Conservation (phyloP, 257 asterid genomes). For the Forsythia viridissima region DNA sequence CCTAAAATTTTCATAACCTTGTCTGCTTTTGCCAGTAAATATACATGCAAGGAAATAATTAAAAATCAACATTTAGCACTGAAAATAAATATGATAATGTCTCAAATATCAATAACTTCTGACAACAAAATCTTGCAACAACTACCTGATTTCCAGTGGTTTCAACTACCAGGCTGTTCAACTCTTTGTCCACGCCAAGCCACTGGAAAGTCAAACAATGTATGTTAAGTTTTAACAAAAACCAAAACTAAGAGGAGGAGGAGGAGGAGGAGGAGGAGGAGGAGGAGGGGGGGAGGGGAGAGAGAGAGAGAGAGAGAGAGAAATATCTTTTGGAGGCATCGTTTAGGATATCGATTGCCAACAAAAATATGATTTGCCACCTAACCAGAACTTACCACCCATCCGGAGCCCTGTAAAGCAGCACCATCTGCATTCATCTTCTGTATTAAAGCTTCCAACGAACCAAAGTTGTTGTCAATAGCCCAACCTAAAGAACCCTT, state of each 20-base stretch:
- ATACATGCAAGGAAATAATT: neutral
- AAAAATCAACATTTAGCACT: constrained; percentile 1
- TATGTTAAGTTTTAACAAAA: constrained; percentile 2
- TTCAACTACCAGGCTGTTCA: constrained; percentile 72
- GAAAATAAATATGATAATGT: neutral
- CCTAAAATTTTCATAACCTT: neutral
- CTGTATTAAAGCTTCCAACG: constrained; percentile 65
- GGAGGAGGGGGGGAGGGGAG: no score
- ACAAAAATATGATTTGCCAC: constrained; percentile 5
- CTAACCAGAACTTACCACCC: constrained; percentile 66
- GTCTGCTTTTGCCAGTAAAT: neutral
- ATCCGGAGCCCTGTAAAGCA: constrained; percentile 89
- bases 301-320: neutral
- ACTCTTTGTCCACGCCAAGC: constrained; percentile 77
- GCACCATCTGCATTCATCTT: constrained; percentile 89
- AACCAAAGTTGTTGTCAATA: constrained; percentile 64
- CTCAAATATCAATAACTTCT: neutral
- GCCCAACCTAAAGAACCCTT: constrained; percentile 60
- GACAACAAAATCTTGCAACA: constrained; percentile 14
- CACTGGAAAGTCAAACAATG: constrained; percentile 45
- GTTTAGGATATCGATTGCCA: neutral
- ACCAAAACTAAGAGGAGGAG: neutral
- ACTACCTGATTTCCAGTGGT: constrained; percentile 80
- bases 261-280: no score
- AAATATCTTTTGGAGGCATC: constrained; percentile 4